Percentiles rank a stretch among this genome's conserved stretches.
Conservation (phyloP, 2,329 filamentous ascomycete species). For the Plectosphaerella plurivora region DNA sequence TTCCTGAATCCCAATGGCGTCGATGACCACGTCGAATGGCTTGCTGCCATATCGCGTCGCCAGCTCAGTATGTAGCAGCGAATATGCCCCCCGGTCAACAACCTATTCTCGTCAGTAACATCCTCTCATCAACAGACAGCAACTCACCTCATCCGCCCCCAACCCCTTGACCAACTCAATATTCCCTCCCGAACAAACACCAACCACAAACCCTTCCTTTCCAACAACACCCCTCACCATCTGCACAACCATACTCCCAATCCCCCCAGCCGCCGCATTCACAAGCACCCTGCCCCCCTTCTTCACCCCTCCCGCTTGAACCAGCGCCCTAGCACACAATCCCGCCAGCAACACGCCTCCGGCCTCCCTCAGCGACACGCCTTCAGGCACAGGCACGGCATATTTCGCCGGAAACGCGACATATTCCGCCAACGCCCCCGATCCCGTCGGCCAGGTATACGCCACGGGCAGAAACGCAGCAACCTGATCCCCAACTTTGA, state of each 20-base stretch:
- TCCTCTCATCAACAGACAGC: neutral
- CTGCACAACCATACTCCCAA: conserved; percentile 42
- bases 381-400: conserved; percentile 24
- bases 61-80: conserved; percentile 28
- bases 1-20: conserved; percentile 43
- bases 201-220: conserved; percentile 36
- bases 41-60: conserved; percentile 19
- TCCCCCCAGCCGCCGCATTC: conserved; percentile 47
- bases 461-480: conserved; percentile 32
- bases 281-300: conserved; percentile 37
- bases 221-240: conserved; percentile 33
- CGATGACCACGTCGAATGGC: conserved; percentile 41
- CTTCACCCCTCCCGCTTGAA: conserved; percentile 30
- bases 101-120: conserved; percentile 18
- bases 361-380: conserved; percentile 23
- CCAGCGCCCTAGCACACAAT: conserved; percentile 29
- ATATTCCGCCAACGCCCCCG: conserved; percentile 34
- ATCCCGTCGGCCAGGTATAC: conserved; percentile 25
- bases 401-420: conserved; percentile 28
- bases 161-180: conserved; percentile 37
- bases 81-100: conserved; percentile 35
- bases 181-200: conserved; percentile 43
- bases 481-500: conserved; percentile 25
- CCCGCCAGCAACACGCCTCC: conserved; percentile 33
- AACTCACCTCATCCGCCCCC: conserved; percentile 42